phyloP scores from a whole-genome alignment of 2,329 filamentous ascomycete species.

The Fusarium nygamai region DNA sequence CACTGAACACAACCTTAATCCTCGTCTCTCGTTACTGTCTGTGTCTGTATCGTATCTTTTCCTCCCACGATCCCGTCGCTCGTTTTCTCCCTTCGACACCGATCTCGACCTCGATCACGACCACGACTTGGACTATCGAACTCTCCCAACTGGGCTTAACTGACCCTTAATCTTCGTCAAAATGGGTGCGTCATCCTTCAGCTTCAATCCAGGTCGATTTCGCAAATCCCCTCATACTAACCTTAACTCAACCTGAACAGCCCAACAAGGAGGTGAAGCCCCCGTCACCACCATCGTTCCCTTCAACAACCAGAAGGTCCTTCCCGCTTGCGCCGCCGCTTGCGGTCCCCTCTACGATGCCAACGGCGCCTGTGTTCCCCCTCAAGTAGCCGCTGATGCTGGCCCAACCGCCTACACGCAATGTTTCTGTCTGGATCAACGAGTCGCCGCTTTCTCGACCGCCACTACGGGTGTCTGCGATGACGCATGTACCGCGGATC shows the following conservation, averaged over 20 bases:
- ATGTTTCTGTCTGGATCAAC: conserved; percentile 78
- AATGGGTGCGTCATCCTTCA: conserved; percentile 50
- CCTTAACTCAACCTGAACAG: neutral
- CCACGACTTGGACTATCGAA: neutral
- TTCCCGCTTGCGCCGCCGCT: conserved; percentile 69
- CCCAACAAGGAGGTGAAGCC: conserved; percentile 12
- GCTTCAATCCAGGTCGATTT: conserved; percentile 1
- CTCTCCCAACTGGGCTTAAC: neutral
- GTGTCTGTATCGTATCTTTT: neutral
- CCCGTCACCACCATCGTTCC: conserved; percentile 64
- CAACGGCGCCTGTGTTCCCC: conserved; percentile 76
- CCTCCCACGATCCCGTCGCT: conserved; percentile 5
- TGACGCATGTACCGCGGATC: conserved; percentile 58
- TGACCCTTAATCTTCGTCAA: conserved; percentile 35
- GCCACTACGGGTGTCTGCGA: conserved; percentile 71
- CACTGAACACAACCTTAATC: conserved; percentile 26
- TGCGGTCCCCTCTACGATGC: conserved; percentile 75
- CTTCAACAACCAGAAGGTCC: conserved; percentile 54
- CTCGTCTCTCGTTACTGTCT: conserved; percentile 18
- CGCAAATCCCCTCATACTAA: conserved; percentile 31
- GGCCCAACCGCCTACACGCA: conserved; percentile 65
- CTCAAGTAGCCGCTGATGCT: conserved; percentile 56
- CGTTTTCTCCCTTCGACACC: conserved; percentile 10
- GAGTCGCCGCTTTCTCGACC: conserved; percentile 67
- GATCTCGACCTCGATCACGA: neutral